Evolutionary conservation across 78 protist genomes (phyloP).

Genomic region (Cavenderia fasciculata): DNA sequence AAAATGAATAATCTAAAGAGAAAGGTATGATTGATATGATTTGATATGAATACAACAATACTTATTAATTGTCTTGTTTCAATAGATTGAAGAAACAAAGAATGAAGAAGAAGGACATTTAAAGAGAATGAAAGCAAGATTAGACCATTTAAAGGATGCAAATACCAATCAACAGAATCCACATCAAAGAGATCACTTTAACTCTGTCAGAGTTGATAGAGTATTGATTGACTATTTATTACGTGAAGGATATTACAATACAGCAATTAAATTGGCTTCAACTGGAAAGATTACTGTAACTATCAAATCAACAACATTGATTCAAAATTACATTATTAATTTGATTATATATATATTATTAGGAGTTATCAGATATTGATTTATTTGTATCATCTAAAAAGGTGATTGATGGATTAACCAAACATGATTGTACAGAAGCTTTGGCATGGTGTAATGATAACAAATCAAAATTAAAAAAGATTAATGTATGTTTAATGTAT

Average conservation of each 20-base stretch:
- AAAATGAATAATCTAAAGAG: constrained; percentile 70
- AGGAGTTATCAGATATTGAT: constrained; percentile 81
- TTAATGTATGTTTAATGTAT: background rate
- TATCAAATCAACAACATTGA: too few relatives aligned
- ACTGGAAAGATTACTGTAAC: constrained; percentile 42
- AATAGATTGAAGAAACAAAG: constrained; percentile 61
- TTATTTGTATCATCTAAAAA: constrained; percentile 67
- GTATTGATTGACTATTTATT: constrained; percentile 73
- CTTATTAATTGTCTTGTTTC: background rate
- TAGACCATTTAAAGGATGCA: constrained; percentile 17
- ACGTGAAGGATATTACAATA: constrained; percentile 63
- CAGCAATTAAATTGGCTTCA: constrained; percentile 58
- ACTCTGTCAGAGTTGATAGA: constrained; percentile 59
- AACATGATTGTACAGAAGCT: constrained; percentile 77
- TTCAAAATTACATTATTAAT: too few relatives aligned
- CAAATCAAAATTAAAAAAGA: constrained; percentile 65
- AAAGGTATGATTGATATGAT: constrained; percentile 15
- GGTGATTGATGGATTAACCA: constrained; percentile 61
- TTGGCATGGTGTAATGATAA: constrained; percentile 86
- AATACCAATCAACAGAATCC: background rate
- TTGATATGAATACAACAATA: background rate
- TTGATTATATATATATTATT: too few relatives aligned
- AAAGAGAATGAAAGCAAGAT: constrained; percentile 37
- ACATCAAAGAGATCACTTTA: background rate
- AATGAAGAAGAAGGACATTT: constrained; percentile 53